phyloP scores from a whole-genome alignment of 768 basidiomycete species.

The Lactarius sp. region DNA sequence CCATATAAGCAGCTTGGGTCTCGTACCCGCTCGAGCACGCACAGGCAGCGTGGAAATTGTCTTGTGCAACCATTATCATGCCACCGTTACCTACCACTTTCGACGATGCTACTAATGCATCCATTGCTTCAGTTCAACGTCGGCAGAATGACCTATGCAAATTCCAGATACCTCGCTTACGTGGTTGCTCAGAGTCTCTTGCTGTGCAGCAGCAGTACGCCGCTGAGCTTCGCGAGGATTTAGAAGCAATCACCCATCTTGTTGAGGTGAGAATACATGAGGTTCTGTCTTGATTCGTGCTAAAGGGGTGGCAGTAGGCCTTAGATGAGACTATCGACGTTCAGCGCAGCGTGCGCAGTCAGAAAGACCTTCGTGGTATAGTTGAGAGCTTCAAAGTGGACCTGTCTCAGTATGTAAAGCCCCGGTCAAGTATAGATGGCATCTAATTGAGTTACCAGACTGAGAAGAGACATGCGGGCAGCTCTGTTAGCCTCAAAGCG shows the following conservation, averaged over 20 bases:
- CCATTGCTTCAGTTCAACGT: conserved; percentile 51
- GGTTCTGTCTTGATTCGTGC: conserved; percentile 24
- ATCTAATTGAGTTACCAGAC: conserved; percentile 34
- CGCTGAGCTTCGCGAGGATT: conserved; percentile 71
- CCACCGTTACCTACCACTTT: conserved; percentile 55
- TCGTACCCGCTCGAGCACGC: not conserved
- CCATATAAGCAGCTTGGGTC: no score
- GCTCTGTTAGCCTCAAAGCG: conserved; percentile 73
- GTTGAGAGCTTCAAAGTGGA: conserved; percentile 46
- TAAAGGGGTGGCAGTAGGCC: conserved; percentile 51
- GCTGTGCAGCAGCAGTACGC: conserved; percentile 66
- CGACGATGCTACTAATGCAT: conserved; percentile 44
- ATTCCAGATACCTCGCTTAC: conserved; percentile 73
- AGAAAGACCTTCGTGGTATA: conserved; percentile 43
- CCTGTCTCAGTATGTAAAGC: conserved; percentile 49
- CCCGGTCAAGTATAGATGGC: not conserved
- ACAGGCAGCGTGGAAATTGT: conserved; percentile 1
- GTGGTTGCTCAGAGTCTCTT: conserved; percentile 63
- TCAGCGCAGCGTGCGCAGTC: conserved; percentile 52
- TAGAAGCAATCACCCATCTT: conserved; percentile 54
- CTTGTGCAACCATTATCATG: conserved; percentile 39
- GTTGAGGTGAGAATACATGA: conserved; percentile 50
- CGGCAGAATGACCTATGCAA: conserved; percentile 57
- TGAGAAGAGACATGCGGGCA: conserved; percentile 57
- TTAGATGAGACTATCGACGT: conserved; percentile 71